A percentile compares a stretch with the other conserved stretches of the same genome.
These are phyloP conservation scores for Gnomoniopsis sp. DNA, from an alignment of 2,329 filamentous ascomycete genomes.

Conservation along the genomic window DNA sequence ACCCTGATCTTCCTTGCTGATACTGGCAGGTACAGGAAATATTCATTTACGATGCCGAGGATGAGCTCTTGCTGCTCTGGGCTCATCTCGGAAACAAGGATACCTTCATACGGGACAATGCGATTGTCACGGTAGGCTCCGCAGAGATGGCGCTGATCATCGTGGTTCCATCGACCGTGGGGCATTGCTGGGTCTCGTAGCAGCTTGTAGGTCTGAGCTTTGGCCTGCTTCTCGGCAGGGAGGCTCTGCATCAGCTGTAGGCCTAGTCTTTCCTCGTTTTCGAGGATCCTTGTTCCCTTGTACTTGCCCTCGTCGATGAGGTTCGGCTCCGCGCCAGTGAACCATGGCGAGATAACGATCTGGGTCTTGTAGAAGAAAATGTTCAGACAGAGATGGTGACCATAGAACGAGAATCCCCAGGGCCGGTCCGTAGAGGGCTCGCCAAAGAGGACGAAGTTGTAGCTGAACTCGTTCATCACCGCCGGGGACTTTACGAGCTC, in stretches of 20 bases:
- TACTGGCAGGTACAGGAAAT: slow-evolving; percentile 64
- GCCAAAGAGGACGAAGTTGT: slow-evolving; percentile 73
- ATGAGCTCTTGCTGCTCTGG: slow-evolving; percentile 50
- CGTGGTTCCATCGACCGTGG: slow-evolving; percentile 70
- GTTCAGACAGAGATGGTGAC: slow-evolving; percentile 73
- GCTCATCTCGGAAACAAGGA: slow-evolving; percentile 49
- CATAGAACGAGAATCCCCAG: slow-evolving; percentile 75
- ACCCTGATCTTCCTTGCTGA: slow-evolving; percentile 52
- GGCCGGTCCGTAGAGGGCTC: slow-evolving; percentile 51
- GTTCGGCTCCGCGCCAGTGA: slow-evolving; percentile 79
- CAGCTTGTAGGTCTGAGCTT: slow-evolving; percentile 54
- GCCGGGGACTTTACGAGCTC: slow-evolving; percentile 58
- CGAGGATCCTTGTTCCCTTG: slow-evolving; percentile 62
- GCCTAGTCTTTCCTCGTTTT: slow-evolving; percentile 61
- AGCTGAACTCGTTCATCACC: slow-evolving; percentile 72
- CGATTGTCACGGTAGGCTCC: slow-evolving; percentile 78
- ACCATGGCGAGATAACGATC: slow-evolving; percentile 69
- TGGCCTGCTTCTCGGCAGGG: slow-evolving; percentile 36
- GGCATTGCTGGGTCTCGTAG: slow-evolving; percentile 66
- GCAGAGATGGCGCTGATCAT: slow-evolving; percentile 75
- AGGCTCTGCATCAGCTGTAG: slow-evolving; percentile 69
- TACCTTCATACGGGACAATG: slow-evolving; percentile 70
- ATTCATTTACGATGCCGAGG: slow-evolving; percentile 59
- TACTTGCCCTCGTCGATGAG: slow-evolving; percentile 63
- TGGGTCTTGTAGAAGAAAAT: slow-evolving; percentile 64